These are phyloP conservation scores for Neoboletus subvelutipes DNA, from an alignment of 768 basidiomycete genomes.

Conservation along the genomic window DNA sequence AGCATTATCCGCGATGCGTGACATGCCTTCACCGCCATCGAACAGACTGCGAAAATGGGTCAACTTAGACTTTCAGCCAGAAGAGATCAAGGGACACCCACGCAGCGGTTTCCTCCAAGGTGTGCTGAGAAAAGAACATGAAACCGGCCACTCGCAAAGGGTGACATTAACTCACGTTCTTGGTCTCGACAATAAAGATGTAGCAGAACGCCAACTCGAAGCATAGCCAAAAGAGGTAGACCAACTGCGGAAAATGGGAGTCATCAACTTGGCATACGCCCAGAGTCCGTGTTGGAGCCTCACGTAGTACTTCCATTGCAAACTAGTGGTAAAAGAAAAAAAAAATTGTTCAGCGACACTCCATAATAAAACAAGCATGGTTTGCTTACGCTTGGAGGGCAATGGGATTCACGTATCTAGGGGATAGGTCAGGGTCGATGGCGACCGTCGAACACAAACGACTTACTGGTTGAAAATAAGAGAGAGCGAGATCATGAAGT, in stretches of 20 bases:
- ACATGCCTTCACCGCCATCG: constrained; percentile 4
- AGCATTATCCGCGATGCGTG: not conserved
- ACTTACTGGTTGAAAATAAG: constrained; percentile 46
- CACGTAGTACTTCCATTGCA: constrained; percentile 50
- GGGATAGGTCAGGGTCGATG: constrained; percentile 13
- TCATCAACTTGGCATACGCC: not conserved
- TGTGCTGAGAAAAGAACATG: constrained; percentile 2
- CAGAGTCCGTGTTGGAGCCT: constrained; percentile 6
- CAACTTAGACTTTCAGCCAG: not conserved
- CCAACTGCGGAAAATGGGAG: not conserved
- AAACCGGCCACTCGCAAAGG: not conserved
- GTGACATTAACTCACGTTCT: constrained; percentile 25
- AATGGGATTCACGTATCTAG: constrained; percentile 38
- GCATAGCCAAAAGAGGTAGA: constrained; percentile 41
- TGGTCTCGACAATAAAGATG: constrained; percentile 40
- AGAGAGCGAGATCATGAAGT: constrained; percentile 38
- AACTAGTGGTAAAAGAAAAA: constrained; percentile 1
- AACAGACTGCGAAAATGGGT: constrained; percentile 11
- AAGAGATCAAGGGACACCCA: constrained; percentile 1
- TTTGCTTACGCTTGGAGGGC: constrained; percentile 28
- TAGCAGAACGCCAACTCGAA: constrained; percentile 42
- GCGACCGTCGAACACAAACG: constrained; percentile 21
- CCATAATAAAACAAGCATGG: not conserved
- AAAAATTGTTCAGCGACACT: not conserved
- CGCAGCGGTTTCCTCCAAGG: constrained; percentile 22